Evolutionary conservation across 2,329 filamentous ascomycete genomes (phyloP).

Genomic region (Fusarium chlamydosporum): DNA sequence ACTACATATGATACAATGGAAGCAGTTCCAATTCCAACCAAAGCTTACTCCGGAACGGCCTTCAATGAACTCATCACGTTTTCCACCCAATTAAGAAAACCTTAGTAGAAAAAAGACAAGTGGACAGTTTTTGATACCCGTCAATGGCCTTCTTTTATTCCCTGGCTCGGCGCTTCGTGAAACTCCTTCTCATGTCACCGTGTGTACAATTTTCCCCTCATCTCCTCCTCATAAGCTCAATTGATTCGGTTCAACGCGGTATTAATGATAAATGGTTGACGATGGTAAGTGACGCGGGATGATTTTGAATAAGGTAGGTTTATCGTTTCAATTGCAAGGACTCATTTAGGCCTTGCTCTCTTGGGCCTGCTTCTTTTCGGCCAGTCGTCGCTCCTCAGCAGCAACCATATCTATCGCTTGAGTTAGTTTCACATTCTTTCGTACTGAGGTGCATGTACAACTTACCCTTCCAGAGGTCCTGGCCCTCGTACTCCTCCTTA

Average conservation of each 20-base stretch:
- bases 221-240: conserved; percentile 6
- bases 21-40: conserved; percentile 20
- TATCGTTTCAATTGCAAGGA: not conserved
- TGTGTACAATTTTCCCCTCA: conserved; percentile 17
- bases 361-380: conserved; percentile 55
- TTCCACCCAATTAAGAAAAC: conserved; percentile 5
- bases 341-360: conserved; percentile 44
- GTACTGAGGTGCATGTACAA: not conserved
- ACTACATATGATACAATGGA: conserved; percentile 27
- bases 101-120: conserved; percentile 19
- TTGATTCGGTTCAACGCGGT: conserved; percentile 11
- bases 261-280: conserved; percentile 27
- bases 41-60: not conserved
- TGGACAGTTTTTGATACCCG: conserved; percentile 1
- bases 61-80: conserved; percentile 8
- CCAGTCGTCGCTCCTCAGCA: conserved; percentile 77
- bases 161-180: conserved; percentile 10
- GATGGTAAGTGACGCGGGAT: conserved; percentile 6
- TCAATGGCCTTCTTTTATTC: not conserved
- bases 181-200: conserved; percentile 7
- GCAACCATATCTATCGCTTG: conserved; percentile 79
- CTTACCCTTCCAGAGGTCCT: conserved; percentile 93
- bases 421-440: conserved; percentile 24
- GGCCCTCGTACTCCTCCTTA: conserved; percentile 87
- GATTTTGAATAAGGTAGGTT: not conserved